phyloP scores from a whole-genome alignment of 257 asterid species.

The Przewalskia tangutica region DNA sequence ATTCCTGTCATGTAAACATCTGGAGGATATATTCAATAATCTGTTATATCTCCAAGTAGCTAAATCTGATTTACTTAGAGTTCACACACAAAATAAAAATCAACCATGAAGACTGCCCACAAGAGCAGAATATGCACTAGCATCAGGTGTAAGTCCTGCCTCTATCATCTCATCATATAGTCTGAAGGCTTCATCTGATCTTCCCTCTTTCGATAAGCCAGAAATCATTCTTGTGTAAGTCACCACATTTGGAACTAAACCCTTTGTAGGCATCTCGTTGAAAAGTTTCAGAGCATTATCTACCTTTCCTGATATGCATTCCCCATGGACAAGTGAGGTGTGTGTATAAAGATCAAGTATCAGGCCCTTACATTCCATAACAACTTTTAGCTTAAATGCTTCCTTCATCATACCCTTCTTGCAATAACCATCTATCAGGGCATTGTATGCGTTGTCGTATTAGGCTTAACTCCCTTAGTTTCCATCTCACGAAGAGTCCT shows the following conservation, averaged over 20 bases:
- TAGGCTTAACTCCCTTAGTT: conserved; percentile 18
- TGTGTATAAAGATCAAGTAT: conserved; percentile 56
- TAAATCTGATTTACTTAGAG: background rate
- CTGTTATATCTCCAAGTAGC: background rate
- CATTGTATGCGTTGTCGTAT: conserved; percentile 25
- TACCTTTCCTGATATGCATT: conserved; percentile 53
- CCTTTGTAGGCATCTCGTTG: conserved; percentile 40
- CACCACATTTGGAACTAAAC: conserved; percentile 33
- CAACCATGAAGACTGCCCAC: conserved; percentile 74
- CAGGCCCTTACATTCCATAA: conserved; percentile 50
- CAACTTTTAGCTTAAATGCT: conserved; percentile 26
- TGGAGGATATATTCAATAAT: background rate
- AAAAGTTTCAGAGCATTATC: conserved; percentile 67
- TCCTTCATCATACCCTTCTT: conserved; percentile 25
- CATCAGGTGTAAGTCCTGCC: conserved; percentile 61
- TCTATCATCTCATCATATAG: conserved; percentile 76
- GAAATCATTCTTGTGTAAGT: conserved; percentile 61
- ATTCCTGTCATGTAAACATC: background rate
- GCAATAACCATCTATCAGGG: conserved; percentile 24
- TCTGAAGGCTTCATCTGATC: conserved; percentile 72
- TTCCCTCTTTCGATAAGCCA: conserved; percentile 63
- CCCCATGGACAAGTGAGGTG: conserved; percentile 71
- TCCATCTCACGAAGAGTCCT: conserved; percentile 16
- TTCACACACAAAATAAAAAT: background rate
- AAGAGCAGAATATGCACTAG: conserved; percentile 54